Percentiles rank a stretch among this genome's conserved stretches.
phyloP scores from a whole-genome alignment of 306 rosid genomes.

The Trifolium subterraneum region DNA sequence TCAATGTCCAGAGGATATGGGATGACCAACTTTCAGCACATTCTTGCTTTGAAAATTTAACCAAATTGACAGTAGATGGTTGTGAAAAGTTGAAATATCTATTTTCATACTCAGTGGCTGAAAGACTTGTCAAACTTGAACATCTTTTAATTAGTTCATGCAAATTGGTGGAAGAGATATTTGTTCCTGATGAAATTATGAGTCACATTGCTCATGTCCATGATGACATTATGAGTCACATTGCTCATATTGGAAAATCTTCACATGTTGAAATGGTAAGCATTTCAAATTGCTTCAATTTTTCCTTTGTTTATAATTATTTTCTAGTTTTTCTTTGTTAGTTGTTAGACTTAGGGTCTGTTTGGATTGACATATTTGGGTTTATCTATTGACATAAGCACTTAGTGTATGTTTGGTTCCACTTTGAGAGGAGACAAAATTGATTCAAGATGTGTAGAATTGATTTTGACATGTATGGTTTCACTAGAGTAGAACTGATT shows the following conservation, averaged over 20 bases:
- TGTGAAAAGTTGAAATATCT: slow-evolving; percentile 41
- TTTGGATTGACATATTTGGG: neutral
- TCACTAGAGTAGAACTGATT: too few species aligned
- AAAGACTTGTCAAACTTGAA: slow-evolving; percentile 44
- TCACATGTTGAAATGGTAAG: slow-evolving; percentile 40
- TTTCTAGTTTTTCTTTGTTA: neutral
- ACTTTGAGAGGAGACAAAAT: too few species aligned
- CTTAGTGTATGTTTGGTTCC: too few species aligned
- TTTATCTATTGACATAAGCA: neutral
- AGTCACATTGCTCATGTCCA: neutral
- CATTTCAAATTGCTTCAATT: slow-evolving; percentile 15
- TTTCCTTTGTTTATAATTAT: slow-evolving; percentile 2
- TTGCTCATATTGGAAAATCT: neutral
- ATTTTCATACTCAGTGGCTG: slow-evolving; percentile 38
- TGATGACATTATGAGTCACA: slow-evolving; percentile 2
- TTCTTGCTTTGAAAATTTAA: slow-evolving; percentile 44
- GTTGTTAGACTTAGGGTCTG: neutral
- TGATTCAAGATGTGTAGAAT: too few species aligned
- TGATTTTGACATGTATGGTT: too few species aligned
- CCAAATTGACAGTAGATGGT: slow-evolving; percentile 39
- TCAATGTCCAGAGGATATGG: slow-evolving; percentile 46
- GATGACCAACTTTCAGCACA: slow-evolving; percentile 34
- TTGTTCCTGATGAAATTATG: slow-evolving; percentile 21
- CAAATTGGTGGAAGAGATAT: slow-evolving; percentile 35
- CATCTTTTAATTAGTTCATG: slow-evolving; percentile 44